Base-by-base conservation (phyloP, 208 protist species). In the Acanthamoeba royreba region DNA sequence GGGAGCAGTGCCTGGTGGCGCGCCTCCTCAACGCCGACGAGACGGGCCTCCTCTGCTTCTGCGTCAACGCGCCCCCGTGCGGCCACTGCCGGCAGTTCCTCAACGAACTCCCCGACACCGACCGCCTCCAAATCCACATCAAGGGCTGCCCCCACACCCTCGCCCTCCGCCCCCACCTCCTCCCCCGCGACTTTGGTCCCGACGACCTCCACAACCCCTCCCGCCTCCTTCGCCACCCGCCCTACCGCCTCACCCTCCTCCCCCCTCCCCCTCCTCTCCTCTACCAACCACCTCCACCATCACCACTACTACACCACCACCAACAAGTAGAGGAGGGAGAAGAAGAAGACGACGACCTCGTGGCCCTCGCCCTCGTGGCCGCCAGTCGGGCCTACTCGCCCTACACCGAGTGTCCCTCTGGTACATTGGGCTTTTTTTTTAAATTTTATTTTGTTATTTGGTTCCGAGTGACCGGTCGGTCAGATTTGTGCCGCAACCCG, bases 61-160 rank as follows among this genome's bases (percentile, higher is more conserved):
- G 47, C n/a, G 79, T 88, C 25, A 88, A 61, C 79, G 79, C 79
- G n/a, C 43, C 79, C 28, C 79, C 79, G 1, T 88, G 79, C 28
- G 79, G 79, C 46, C 79, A 88, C 79, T 88, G 79, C 46, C 79
- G 79, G 17, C 79, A 88, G 47, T 88, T 88, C 28, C 13, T 88
- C 33, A 88, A 88, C 19, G 79, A 88, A 47, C 43, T 88, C 33
- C 28, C 52, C 47, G 49, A 46, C n/a, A 0, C 22, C 3, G 79
- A 88, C n/a, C 19, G 22, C 52, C 79, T 88, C 43, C 13, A 88
- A 52, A 88, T 88, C 79, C 33, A 31, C 9, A 53, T 88, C 22
- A 55, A 61, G 49, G 79, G 49, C 52, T 28, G 52, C 52, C 19
- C 52, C 19, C 19, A 28, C 11, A 88, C 49, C 9, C 47, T 81